phyloP scores from a whole-genome alignment of 768 basidiomycete species.

The Lepiota brunneoincarnata region DNA sequence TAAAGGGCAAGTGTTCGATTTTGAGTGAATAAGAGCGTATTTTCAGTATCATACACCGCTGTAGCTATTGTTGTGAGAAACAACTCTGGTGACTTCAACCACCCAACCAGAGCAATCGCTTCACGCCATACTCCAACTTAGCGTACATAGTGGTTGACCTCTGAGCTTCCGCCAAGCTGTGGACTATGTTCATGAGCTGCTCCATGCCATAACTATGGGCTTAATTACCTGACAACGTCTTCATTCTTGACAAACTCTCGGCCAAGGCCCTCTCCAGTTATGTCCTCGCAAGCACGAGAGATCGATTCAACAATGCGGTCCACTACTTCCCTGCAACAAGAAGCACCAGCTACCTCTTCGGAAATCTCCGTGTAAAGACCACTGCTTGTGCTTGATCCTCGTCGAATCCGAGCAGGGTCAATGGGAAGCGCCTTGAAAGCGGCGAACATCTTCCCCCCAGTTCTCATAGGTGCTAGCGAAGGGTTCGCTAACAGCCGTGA shows the following conservation, averaged over 20 bases:
- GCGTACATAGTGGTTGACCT: slow-evolving; percentile 83
- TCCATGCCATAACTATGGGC: not conserved
- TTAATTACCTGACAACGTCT: slow-evolving; percentile 77
- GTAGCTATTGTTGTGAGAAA: not conserved
- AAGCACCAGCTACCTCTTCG: slow-evolving; percentile 59
- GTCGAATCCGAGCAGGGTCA: slow-evolving; percentile 52
- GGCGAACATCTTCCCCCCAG: slow-evolving; percentile 48
- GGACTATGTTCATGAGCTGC: not conserved
- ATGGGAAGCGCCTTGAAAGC: slow-evolving; percentile 82
- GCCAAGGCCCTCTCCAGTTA: slow-evolving; percentile 39
- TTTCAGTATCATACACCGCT: not conserved
- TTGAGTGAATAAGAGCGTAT: too few species aligned
- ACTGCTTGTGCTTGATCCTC: slow-evolving; percentile 44
- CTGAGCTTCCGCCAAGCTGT: slow-evolving; percentile 78
- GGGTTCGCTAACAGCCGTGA: slow-evolving; percentile 32
- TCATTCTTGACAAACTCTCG: slow-evolving; percentile 52
- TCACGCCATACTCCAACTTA: slow-evolving; percentile 93
- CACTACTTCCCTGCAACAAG: slow-evolving; percentile 74
- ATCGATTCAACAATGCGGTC: slow-evolving; percentile 75
- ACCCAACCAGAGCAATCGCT: slow-evolving; percentile 86
- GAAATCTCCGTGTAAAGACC: slow-evolving; percentile 49
- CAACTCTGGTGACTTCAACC: slow-evolving; percentile 33
- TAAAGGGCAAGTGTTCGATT: too few species aligned
- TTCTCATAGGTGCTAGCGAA: slow-evolving; percentile 19
- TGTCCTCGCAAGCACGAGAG: slow-evolving; percentile 60